Conservation (phyloP, 2,329 filamentous ascomycete genomes). For the Sporothrix humicola region DNA sequence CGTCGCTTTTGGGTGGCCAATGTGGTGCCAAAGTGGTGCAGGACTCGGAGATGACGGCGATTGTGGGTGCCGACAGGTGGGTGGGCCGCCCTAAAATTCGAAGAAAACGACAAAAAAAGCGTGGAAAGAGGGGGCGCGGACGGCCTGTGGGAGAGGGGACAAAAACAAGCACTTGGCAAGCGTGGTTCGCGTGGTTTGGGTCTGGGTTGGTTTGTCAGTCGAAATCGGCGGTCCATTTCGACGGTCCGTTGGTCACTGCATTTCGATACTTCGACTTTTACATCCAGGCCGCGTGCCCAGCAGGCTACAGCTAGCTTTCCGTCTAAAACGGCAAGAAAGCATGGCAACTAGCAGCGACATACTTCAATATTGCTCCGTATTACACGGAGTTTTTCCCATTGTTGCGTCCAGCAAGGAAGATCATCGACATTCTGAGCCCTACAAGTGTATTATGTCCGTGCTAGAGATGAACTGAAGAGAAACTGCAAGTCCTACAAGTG, state of each 20-base stretch:
- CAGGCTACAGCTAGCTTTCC: not conserved
- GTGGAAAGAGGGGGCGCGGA: no score
- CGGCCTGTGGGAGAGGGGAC: constrained; percentile 8
- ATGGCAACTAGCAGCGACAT: not conserved
- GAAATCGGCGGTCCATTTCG: not conserved
- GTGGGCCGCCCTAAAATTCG: not conserved
- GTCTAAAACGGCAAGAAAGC: not conserved
- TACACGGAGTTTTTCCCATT: not conserved
- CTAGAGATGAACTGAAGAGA: not conserved
- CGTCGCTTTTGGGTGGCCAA: not conserved
- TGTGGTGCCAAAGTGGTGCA: not conserved
- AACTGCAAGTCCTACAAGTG: not conserved
- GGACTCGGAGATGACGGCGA: constrained; percentile 34
- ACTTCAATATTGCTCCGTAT: not conserved
- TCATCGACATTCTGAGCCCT: not conserved
- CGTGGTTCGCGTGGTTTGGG: no score
- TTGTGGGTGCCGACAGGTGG: constrained; percentile 32
- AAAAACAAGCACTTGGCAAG: not conserved
- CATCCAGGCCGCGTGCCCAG: not conserved
- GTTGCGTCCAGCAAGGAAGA: no score
- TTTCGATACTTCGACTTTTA: not conserved
- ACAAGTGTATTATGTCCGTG: not conserved
- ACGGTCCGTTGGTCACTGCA: not conserved
- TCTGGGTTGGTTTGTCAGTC: constrained; percentile 8
- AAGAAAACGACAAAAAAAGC: not conserved